Evolutionary conservation across 306 rosid genomes (phyloP).

Genomic region (Crataegus laevigata): DNA sequence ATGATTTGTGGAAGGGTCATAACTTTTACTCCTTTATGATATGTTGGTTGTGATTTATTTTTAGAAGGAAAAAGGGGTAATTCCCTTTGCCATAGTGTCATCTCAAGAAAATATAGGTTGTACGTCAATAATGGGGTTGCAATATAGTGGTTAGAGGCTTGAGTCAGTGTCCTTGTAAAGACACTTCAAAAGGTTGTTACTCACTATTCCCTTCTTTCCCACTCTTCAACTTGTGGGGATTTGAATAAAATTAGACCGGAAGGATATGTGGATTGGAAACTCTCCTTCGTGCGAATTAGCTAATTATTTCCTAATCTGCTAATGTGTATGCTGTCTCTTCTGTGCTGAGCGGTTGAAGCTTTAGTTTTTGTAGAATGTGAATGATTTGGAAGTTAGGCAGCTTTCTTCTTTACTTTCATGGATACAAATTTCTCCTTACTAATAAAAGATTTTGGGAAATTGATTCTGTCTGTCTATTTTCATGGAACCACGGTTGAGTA

Average conservation of each 20-base stretch:
- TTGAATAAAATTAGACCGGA: background rate
- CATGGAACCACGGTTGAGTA: background rate
- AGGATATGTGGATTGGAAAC: background rate
- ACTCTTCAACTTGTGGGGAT: background rate
- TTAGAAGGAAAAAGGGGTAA: background rate
- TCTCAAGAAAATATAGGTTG: background rate
- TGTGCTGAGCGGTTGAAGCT: background rate
- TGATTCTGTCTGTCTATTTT: background rate
- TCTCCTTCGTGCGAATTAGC: background rate
- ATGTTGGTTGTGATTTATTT: background rate
- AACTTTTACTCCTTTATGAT: background rate
- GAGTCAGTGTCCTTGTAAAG: background rate
- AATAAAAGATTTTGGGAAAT: background rate
- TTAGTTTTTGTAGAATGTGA: background rate
- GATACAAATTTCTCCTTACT: background rate
- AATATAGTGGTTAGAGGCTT: background rate
- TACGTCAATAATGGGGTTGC: background rate
- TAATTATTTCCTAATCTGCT: background rate
- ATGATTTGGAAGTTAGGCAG: background rate
- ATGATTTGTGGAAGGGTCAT: background rate
- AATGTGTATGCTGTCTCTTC: background rate
- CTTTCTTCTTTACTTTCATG: background rate
- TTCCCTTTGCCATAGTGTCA: background rate
- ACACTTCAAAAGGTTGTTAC: background rate
- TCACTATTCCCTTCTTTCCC: background rate